Base-by-base conservation (phyloP, 495 filamentous ascomycete genomes). In the Penicillium canescens region DNA sequence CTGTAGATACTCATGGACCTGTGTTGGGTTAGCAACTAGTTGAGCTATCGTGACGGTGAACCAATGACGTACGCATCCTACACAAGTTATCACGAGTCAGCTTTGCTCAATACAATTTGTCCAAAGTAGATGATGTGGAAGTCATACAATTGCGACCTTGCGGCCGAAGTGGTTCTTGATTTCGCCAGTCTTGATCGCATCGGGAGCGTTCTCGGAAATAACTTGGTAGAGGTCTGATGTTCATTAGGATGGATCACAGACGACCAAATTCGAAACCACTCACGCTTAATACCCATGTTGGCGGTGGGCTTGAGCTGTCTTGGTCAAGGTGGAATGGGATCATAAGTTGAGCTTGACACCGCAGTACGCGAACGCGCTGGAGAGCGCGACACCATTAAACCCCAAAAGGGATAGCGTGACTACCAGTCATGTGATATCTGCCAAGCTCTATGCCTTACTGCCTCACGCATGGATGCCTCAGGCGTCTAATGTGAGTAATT, bases 1-100 rank as follows among this genome's bases (percentile, higher is more conserved):
- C 88, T 92, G 81, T 98, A 98, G 66, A 98, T 96, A 69, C 89
- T 94, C 94, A 98, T 98, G 35, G 94, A 98, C 40, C 91, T 96
- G 62, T 55, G 41, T 24, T 52, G 42, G 13, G 44, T 71, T 65
- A 66, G 65, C 49, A 33, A n/a, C 11, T 6, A n/a, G 14, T 13
- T 10, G 42, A 46, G 23, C 14, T 42, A 39, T 33, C 42, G 38
- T 37, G 46, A 24, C 20, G 31, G 42, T 28, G 37, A 50, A 43
- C 23, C 6, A 7, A 40, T 50, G 42, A 74, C 87, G 49, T 87
- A 96, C 91, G 91, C 92, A 87, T 96, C 91, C 89, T 93, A 62
- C 33, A 14, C 1, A 33, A 33, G 16, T 18, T 13, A 26, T 26
- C 9, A 1, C 6, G 13, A 16, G 28, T 51, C 40, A 51, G 49